Base-by-base conservation (phyloP, 371 early-diverging fungal genomes). In the Polyrhizophydium stewartii region DNA sequence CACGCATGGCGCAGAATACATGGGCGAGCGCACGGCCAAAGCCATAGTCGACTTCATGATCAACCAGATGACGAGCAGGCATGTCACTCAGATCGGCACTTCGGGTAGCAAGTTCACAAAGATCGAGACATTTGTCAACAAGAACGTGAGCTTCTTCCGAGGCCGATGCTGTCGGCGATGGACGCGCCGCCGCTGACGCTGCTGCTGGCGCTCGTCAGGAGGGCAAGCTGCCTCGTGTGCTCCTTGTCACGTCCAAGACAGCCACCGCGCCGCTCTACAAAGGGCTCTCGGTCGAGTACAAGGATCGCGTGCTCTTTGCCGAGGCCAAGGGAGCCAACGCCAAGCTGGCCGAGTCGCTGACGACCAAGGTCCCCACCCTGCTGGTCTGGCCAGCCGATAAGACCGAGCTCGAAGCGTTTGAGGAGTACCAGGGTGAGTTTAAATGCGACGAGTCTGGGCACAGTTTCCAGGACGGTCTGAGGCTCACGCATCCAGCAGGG, bases 221-320 rank as follows among this genome's bases (percentile, higher is more conserved):
- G 3, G 47, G 24, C 16, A 58, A 58, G 35, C 59, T 77, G 66
- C 85, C 79, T 83, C 92, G 74, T 85, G 85, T 7, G 2, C 60
- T 96, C 1, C 72, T 95, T 32, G 88, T 92, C 56, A 89, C 92
- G 0, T 76, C 86, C 50, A 92, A 92, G 59, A 50, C 80, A 21
- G 72, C 75, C 1, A 85, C 90, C 0, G 85, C 94, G 22, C 82
- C 88, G 37, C 78, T 96, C 52, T 89, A 89, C 78, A 93, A 92
- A 70, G 90, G 92, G 24, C 63, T 96, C 12, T 89, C 93, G 3
- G 81, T 88, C 30, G 89, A 89, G 53, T 89, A 85, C 68, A 72
- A 80, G 51, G 76, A 82, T 57, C 82, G 84, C 31, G 70, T 93
- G 70, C 46, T 79, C 40, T 77, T 94, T 40, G 95, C 89, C 2